Evolutionary conservation across 2,329 filamentous ascomycete species (phyloP).

Genomic region (Acarospora socialis): DNA sequence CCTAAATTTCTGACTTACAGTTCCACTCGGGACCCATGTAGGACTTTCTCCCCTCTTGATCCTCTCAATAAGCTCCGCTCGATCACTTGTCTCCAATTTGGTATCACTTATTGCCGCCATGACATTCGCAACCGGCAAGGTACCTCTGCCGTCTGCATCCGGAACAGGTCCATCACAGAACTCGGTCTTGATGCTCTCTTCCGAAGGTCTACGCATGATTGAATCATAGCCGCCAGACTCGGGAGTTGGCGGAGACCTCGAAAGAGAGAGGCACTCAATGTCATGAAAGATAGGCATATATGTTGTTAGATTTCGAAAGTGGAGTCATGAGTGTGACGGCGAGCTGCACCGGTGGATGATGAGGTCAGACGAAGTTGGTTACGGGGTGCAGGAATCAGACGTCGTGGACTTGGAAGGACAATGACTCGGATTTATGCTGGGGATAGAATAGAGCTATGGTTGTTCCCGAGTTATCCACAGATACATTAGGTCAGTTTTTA

Average conservation of each 20-base stretch:
- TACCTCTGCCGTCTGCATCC: not conserved
- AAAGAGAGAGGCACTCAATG: not conserved
- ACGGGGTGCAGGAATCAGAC: too few species aligned
- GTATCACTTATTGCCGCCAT: slow-evolving; percentile 1
- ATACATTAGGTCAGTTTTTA: too few species aligned
- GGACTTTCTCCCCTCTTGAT: slow-evolving; percentile 69
- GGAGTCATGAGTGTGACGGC: not conserved
- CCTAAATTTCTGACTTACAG: too few species aligned
- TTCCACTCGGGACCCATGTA: slow-evolving; percentile 53
- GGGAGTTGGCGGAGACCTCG: not conserved
- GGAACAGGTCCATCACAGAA: not conserved
- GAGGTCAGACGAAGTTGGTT: too few species aligned
- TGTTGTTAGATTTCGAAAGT: not conserved
- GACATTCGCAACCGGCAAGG: not conserved
- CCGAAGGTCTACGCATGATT: not conserved
- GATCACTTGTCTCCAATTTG: slow-evolving; percentile 32
- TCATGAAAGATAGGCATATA: slow-evolving; percentile 1
- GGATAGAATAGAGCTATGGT: too few species aligned
- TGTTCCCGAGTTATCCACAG: too few species aligned
- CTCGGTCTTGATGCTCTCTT: not conserved
- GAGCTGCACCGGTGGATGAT: not conserved
- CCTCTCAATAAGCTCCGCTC: slow-evolving; percentile 67
- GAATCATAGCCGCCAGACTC: not conserved
- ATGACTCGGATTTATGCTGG: too few species aligned
- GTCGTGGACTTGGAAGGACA: too few species aligned